These are phyloP conservation scores for Metschnikowia vanudenii DNA, from an alignment of 805 yeast species.

Conservation along the genomic window DNA sequence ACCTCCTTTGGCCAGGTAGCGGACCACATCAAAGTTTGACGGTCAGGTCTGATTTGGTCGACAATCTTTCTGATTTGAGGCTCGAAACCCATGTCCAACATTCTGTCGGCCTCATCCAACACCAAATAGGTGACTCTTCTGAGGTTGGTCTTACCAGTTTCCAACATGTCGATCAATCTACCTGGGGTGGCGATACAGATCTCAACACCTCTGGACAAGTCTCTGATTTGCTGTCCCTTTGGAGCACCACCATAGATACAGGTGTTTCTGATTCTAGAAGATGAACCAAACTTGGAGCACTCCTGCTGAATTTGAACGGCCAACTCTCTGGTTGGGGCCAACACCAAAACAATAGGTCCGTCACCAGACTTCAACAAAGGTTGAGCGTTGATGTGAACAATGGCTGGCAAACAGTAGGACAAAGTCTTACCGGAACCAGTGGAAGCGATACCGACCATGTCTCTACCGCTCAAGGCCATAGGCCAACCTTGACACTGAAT, in stretches of 20 bases:
- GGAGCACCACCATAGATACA: constrained; percentile 99
- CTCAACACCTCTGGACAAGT: constrained; percentile 91
- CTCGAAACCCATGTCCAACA: constrained; percentile 99
- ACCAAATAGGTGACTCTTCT: constrained; percentile 96
- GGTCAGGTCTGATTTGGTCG: constrained; percentile 97
- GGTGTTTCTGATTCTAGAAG: constrained; percentile 92
- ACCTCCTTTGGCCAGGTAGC: constrained; percentile 99
- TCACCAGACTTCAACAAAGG: constrained; percentile 91
- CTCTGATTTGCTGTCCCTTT: constrained; percentile 96
- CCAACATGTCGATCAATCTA: constrained; percentile 96
- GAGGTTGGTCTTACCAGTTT: constrained; percentile 89
- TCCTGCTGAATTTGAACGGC: constrained; percentile 97
- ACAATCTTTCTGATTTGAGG: constrained; percentile 99
- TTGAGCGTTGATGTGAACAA: constrained; percentile 97
- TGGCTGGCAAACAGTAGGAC: constrained; percentile 94
- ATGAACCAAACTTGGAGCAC: constrained; percentile 89
- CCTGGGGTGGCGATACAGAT: constrained; percentile 98
- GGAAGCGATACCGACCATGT: constrained; percentile 97
- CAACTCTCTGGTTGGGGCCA: constrained; percentile 98
- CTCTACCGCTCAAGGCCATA: constrained; percentile 98
- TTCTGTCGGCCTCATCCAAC: constrained; percentile 98
- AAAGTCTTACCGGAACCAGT: constrained; percentile 99
- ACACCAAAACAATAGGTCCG: constrained; percentile 93
- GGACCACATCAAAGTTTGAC: constrained; percentile 99
- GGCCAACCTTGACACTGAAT: constrained; percentile 99